Base-by-base conservation (phyloP, 192 early-diverging fungal species). In the Dissophora ornata region DNA sequence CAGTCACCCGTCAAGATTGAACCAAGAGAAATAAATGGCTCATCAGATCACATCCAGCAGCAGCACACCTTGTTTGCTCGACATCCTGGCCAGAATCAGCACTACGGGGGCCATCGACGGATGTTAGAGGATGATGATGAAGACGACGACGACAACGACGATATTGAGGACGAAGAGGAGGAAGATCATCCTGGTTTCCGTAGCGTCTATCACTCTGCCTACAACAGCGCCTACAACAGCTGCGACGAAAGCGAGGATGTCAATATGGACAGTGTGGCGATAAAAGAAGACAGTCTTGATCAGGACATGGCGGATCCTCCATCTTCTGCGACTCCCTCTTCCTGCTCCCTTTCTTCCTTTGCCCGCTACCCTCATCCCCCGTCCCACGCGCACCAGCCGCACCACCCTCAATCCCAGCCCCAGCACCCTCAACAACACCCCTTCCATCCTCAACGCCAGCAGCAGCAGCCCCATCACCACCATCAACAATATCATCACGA, bases 221-320 rank as follows among this genome's bases (percentile, higher is more conserved):
- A 62, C 45, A 75, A 77, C 47, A 67, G 64, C 45, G 64, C 73
- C 9, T 67, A 65, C 47, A 77, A 77, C 28, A 67, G 64, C 51
- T 53, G 68, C 41, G 68, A 70, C 51, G 71, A 75, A 22, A 55
- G 50, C 28, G 73, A 77, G 22, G 73, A 77, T 29, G 73, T 77
- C 32, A 67, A 67, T 25, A 77, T 77, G 73, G 73, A 77, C 16
- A 32, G 59, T 29, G 73, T 61, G 15, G 52, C 73, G 1, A 47
- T 57, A 48, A 77, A 77, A 34, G 62, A 67, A 45, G 73, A 56
- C 41, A 33, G 40, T 34, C 16, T n/a, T 15, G 70, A 74, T 47
- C 61, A 65, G 29, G 73, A 77, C 21, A 77, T 77, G 73, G 45
- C 53, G 1, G 73, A 77, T 0, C 56, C 59, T 44, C 52, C 64